Percentiles rank a stretch among this genome's conserved stretches.
phyloP scores from a whole-genome alignment of 495 filamentous ascomycete species.

The Hyaloscypha hepaticicola region DNA sequence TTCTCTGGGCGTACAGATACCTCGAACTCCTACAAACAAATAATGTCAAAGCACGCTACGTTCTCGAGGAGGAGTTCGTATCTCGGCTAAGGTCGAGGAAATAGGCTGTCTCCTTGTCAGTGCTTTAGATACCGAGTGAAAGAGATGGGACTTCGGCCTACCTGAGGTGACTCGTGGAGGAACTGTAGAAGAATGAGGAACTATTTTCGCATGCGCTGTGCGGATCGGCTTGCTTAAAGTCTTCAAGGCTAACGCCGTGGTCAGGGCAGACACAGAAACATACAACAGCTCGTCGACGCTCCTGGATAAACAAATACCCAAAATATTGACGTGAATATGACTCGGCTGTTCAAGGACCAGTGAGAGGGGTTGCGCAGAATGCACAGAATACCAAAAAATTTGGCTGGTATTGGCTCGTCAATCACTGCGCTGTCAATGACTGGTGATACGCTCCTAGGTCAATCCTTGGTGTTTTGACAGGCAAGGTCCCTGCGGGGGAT shows the following conservation, averaged over 20 bases:
- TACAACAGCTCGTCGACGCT: not conserved
- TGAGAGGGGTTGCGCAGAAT: conserved; percentile 16
- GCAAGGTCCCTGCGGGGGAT: conserved; percentile 24
- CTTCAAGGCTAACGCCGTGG: conserved; percentile 1
- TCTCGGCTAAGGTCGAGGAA: not conserved
- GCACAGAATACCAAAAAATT: conserved; percentile 12
- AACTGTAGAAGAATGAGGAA: not conserved
- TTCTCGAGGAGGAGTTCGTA: not conserved
- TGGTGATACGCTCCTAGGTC: conserved; percentile 24
- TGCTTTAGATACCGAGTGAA: not conserved
- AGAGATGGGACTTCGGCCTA: not conserved
- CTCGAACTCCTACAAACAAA: not conserved
- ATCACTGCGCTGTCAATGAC: conserved; percentile 26
- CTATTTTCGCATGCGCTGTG: conserved; percentile 8
- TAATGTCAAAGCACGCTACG: not conserved
- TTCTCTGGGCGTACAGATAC: conserved; percentile 1
- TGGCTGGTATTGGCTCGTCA: conserved; percentile 25
- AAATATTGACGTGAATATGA: not conserved
- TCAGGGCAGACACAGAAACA: not conserved
- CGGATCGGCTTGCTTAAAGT: conserved; percentile 15
- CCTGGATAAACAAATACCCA: not conserved
- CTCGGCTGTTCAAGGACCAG: conserved; percentile 4
- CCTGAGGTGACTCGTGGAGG: not conserved
- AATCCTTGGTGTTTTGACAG: conserved; percentile 23
- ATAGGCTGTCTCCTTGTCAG: conserved; percentile 14